Conservation (phyloP, 169 alveolate genomes). For the Eimeria mitis region DNA sequence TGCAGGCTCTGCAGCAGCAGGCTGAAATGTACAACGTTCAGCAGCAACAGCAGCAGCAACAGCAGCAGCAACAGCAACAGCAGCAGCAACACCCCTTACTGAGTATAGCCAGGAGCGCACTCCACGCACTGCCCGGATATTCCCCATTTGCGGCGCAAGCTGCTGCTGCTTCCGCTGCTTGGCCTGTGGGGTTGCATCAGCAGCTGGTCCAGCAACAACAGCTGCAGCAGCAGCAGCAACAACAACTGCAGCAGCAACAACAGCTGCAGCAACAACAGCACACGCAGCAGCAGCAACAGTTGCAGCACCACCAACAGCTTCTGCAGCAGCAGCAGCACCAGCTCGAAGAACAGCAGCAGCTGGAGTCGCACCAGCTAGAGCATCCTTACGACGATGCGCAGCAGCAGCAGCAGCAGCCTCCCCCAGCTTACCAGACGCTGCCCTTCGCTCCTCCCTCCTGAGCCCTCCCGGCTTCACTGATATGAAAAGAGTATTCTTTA, state of each 20-base stretch:
- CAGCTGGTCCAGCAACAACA: constrained; percentile 57
- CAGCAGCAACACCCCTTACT: constrained; percentile 59
- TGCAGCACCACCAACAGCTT: constrained; percentile 44
- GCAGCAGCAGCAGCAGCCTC: constrained; percentile 30
- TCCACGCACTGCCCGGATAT: constrained; percentile 51
- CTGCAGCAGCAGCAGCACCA: constrained; percentile 57
- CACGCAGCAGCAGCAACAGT: constrained; percentile 29
- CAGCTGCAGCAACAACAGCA: constrained; percentile 60
- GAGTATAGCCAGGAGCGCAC: constrained; percentile 52
- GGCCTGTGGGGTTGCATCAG: constrained; percentile 70
- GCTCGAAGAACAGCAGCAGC: constrained; percentile 50
- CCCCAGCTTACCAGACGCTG: constrained; percentile 42
- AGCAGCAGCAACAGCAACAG: constrained; percentile 30
- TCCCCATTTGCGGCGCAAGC: constrained; percentile 64
- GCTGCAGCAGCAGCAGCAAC: constrained; percentile 37
- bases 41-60: constrained; percentile 40
- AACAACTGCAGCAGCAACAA: constrained; percentile 46
- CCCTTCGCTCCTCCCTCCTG: constrained; percentile 50
- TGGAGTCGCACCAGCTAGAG: constrained; percentile 24
- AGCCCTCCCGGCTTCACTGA: background rate
- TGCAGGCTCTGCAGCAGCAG: constrained; percentile 73
- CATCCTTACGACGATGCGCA: constrained; percentile 9
- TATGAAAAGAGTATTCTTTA: background rate
- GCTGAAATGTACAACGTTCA: constrained; percentile 57
- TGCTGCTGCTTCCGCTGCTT: constrained; percentile 40